Evolutionary conservation across 208 protist genomes (phyloP).

Genomic region (Acanthamoeba divionensis): DNA sequence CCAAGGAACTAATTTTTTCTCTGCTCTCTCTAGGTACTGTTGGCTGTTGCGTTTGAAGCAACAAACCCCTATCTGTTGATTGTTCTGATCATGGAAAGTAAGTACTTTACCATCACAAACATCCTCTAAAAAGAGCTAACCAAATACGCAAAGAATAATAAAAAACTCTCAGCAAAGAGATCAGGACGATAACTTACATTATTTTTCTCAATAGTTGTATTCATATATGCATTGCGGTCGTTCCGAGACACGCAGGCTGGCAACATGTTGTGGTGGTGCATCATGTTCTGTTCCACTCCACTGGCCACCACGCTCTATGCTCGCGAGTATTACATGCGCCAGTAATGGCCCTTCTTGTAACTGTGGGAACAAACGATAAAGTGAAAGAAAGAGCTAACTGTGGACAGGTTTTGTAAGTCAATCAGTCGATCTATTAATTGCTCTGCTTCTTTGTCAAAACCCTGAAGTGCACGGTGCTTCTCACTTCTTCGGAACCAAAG

Average conservation of each 20-base stretch:
- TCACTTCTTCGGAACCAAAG: conserved; percentile 57
- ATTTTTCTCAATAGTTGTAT: neutral
- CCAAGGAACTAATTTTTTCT: neutral
- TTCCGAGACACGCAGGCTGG: neutral
- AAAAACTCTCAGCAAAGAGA: too few species aligned
- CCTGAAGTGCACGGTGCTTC: conserved; percentile 52
- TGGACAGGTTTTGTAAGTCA: too few species aligned
- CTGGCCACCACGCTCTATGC: neutral
- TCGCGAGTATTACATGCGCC: conserved; percentile 32
- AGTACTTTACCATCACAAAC: neutral
- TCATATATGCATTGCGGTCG: neutral
- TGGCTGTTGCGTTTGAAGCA: conserved; percentile 36
- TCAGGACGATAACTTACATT: too few species aligned
- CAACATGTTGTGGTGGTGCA: conserved; percentile 2
- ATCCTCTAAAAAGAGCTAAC: too few species aligned
- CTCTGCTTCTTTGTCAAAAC: too few species aligned
- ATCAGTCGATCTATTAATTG: too few species aligned
- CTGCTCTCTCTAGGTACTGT: neutral
- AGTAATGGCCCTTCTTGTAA: too few species aligned
- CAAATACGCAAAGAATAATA: too few species aligned
- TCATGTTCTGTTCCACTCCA: neutral
- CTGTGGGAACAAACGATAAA: too few species aligned
- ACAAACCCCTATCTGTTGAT: neutral
- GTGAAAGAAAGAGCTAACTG: too few species aligned
- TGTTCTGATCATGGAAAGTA: neutral